Evolutionary conservation across 345 rosid genomes (phyloP), one percentile per base, ranked within the genome.

Genomic region (Trapa incisa): DNA sequence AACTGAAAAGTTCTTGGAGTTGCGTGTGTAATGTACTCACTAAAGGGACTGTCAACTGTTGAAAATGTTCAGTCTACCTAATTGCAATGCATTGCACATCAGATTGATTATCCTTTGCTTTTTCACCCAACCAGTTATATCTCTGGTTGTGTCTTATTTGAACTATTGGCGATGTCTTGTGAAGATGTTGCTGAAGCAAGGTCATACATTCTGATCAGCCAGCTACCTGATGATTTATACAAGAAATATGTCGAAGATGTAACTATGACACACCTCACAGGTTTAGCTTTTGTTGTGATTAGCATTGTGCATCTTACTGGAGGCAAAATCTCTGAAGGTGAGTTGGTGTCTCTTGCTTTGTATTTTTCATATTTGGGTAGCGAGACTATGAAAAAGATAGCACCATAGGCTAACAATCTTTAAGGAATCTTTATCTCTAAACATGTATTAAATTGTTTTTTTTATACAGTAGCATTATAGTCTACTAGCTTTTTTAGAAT

Each of bases 311-410:
- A 82, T 57, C 96, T 91, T 60, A 83, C 92, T 1, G 96, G 97
- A 39, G 96, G 96, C 56, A 86, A 86, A 75, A 80, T 91, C 61
- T 78, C 84, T 6, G 91, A 94, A 83, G 97, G 96, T 94, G 75
- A 63, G 73, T 43, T 70, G 15, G 43, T 52, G 22, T 14, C 41
- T 35, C 15, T 65, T 65, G 6, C 63, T 48, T 52, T 54, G 13
- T 3, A 38, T 14, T 15, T 36, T 38, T 32, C 14, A 32, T 33
- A 53, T 52, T 22, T 3, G 15, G 38, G 54, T 57, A 29, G 50
- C 5, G 50, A 0, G 14, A 67, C 47, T 35, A 1, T 38, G 13
- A 6, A 17, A 54, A 54, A 54, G 33, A 50, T 54, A 17, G 60
- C 33, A n/a, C 60, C 35, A 10, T 12, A 58, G 62, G 37, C 15